Evolutionary conservation across 345 rosid genomes (phyloP), one percentile per base, ranked within the genome.

Genomic region (Eucalyptus curtisii): DNA sequence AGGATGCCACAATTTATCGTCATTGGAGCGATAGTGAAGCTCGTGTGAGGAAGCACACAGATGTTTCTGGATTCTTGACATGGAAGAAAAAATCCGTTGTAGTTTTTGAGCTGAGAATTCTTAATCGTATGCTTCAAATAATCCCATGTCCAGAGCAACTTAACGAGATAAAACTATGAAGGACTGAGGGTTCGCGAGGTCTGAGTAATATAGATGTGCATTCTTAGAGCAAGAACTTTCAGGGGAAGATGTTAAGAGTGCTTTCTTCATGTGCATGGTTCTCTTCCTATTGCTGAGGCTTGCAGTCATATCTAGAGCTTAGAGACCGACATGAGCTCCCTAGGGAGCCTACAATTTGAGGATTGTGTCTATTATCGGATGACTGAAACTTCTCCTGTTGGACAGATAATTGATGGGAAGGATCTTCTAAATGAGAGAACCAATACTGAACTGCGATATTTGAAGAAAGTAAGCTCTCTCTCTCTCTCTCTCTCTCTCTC

Each of bases 391-490:
- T 86, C 20, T 40, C 85, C 87, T 82, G 64, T 31, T 89, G n/a
- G 52, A 91, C 94, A 96, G 99, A 95, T 97, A 50, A 55, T 96
- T 89, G 96, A 96, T 5, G 98, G 97, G 87, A 93, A 92, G 45
- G 95, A 95, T 84, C 96, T 96, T 30, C 92, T 96, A 89, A 97
- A 96, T 88, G 95, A 95, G 90, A 95, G 97, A 90, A 96, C 99
- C 12, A 91, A 94, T 88, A 87, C 97, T 1, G 99, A 97, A 86
- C 92, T 93, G 55, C 91, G 92, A 27, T 93, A 94, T 90, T 90
- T 97, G 84, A 95, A 95, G 90, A 95, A 97, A 96, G 98, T 90
- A 76, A 45, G 91, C 53, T 87, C 57, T 61, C 33, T 55, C 22
- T 37, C 10, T 49, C 19, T 49, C 52, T 50, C 53, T 50, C 10